Conservation (phyloP, 1,139 yeast species). For the Saccharomyces hybrid region DNA sequence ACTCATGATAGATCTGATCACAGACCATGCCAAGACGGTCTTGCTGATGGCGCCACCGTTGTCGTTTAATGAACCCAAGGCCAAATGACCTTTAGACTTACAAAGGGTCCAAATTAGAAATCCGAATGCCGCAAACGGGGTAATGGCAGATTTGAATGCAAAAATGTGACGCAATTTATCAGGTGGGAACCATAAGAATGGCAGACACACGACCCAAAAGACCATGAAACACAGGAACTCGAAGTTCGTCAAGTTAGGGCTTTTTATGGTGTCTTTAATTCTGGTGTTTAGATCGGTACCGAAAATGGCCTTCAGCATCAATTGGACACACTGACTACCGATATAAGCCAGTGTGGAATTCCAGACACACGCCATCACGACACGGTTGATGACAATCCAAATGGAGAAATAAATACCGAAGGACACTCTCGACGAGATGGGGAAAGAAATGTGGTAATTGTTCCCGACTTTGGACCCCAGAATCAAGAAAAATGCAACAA, state of each 20-base stretch:
- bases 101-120: slow-evolving; percentile 75
- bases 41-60: slow-evolving; percentile 4
- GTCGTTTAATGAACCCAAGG: slow-evolving; percentile 36
- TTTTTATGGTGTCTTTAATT: slow-evolving; percentile 45
- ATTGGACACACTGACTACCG: slow-evolving; percentile 74
- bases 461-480: slow-evolving; percentile 66
- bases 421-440: slow-evolving; percentile 62
- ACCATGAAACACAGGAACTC: slow-evolving; percentile 65
- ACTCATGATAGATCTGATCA: slow-evolving; percentile 67
- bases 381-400: slow-evolving; percentile 74
- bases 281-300: slow-evolving; percentile 48
- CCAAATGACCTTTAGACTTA: slow-evolving; percentile 25
- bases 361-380: slow-evolving; percentile 80
- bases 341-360: slow-evolving; percentile 74
- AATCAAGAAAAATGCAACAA: slow-evolving; percentile 56
- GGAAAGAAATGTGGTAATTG: slow-evolving; percentile 67
- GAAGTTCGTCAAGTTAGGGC: slow-evolving; percentile 48
- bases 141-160: slow-evolving; percentile 64
- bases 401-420: slow-evolving; percentile 73
- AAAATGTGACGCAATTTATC: slow-evolving; percentile 73
- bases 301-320: slow-evolving; percentile 61
- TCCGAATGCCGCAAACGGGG: slow-evolving; percentile 72
- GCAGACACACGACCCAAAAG: slow-evolving; percentile 68
- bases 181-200: slow-evolving; percentile 75
- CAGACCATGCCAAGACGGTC: slow-evolving; percentile 69